Conservation (phyloP, 148 eudicot genomes). For the Beta vulgaris region DNA sequence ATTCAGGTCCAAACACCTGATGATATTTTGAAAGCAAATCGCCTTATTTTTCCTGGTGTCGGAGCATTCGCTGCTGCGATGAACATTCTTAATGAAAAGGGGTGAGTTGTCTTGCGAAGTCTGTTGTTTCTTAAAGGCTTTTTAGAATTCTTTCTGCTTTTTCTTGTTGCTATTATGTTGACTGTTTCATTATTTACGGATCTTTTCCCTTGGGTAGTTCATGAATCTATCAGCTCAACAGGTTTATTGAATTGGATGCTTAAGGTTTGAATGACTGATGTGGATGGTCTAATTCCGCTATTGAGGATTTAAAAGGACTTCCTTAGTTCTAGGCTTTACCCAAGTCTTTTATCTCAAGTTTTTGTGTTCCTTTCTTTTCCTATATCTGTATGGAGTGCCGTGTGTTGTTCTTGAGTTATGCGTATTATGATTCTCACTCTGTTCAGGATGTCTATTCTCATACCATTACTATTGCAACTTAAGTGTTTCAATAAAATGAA, state of each 20-base stretch:
- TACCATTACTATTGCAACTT: neutral
- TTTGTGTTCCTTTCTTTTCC: neutral
- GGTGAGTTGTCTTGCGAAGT: conserved; percentile 43
- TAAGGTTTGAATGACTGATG: neutral
- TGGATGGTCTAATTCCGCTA: too few relatives aligned
- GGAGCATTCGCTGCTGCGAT: conserved; percentile 98
- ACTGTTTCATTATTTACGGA: neutral
- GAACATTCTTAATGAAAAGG: conserved; percentile 69
- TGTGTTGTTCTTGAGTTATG: neutral
- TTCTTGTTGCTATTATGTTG: neutral
- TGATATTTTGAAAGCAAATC: conserved; percentile 78
- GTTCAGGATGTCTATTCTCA: neutral
- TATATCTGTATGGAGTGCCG: neutral
- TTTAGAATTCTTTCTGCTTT: neutral
- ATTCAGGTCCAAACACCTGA: conserved; percentile 72
- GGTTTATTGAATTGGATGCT: neutral
- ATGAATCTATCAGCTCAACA: neutral
- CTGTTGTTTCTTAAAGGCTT: neutral
- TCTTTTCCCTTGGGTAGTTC: neutral
- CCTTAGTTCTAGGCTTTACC: neutral
- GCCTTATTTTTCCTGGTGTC: conserved; percentile 92
- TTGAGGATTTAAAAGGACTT: too few relatives aligned
- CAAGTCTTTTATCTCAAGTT: neutral
- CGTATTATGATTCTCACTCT: neutral
- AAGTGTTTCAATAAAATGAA: neutral